Evolutionary conservation across 2,329 filamentous ascomycete species (phyloP), one percentile per base, ranked within the genome.

Genomic region (Aquanectria penicillioides): DNA sequence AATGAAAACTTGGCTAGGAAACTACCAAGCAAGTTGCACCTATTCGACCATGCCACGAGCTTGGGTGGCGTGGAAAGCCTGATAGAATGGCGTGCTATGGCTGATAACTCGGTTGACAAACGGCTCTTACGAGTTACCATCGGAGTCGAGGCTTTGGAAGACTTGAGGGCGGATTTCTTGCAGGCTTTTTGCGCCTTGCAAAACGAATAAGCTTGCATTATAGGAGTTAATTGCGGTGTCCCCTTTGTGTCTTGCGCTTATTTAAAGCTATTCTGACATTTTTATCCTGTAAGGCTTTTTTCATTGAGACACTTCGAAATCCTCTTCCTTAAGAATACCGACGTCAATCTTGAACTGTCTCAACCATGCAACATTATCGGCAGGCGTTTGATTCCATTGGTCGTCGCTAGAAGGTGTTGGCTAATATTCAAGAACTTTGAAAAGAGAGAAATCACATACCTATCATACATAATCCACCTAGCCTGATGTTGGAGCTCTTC

Each of bases 31-130:
- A 90, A 91, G 74, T 77, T 98, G 73, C 73, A 81, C 3, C 83
- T 97, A 34, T 98, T 98, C 79, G 92, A 97, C 69, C 95, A 98
- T 76, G 94, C 95, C 5, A 99, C 95, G 2, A 96, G 92, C 74
- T 77, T 98, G 25, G 95, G 95, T 3, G 94, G 95, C 5, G 93
- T 98, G 10, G 95, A 98, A 84, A 95, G 92, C 70, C 77, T 98
- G 80, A 93, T 99, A 68, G 95, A 99, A 83, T 99, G 95, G 95
- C 83, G 95, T 58, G 86, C 90, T 37, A 94, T 99, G 92, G 89
- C 88, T 57, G 95, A 99, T 80, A 8, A 15, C 25, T 10, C 15
- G 3, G n/a, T 44, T 12, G 40, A 44, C 10, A 29, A 44, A 12
- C 17, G 40, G 23, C 15, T 44, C 2, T 26, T 44, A 2, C 18